Evolutionary conservation across 2,329 filamentous ascomycete species (phyloP), one percentile per base, ranked within the genome.

Genomic region (Talaromyces sp.): DNA sequence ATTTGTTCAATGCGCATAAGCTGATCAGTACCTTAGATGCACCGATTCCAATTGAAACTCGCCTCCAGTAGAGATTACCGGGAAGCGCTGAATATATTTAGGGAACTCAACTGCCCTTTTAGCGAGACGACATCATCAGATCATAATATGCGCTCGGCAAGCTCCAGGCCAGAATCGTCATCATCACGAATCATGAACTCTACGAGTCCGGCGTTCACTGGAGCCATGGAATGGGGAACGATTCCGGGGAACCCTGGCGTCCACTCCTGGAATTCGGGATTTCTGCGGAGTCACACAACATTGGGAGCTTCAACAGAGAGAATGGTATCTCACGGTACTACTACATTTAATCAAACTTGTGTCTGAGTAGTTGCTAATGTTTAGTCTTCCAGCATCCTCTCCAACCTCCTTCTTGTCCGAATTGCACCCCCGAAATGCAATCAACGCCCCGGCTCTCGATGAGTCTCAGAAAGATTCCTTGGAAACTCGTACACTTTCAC

Each of bases 41-140:
- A 74, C 28, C 73, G 77, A 7, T 77, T 79, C 19, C 77, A 79
- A 57, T 67, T 78, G 59, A 77, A 76, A 56, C 77, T 78, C 54
- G 63, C 64, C 1, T 69, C 65, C 1, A 69, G 73, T 40, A 64
- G 65, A 21, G 75, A 79, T 57, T 79, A 73, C 60, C 74, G 73
- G 51, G 69, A 70, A 19, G 72, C 72, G 2, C 63, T 78, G 41
- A 67, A 73, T 5, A 69, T 77, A n/a, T 64, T 79, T 1, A 70
- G 70, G 28, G 68, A 72, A 41, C 71, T 73, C 39, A 71, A 73
- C 36, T 78, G 77, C 59, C 75, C 73, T n/a, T 70, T 77, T 36
- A 73, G 71, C 9, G 75, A 77, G 56, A 70, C 74, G 56, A 70
- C 74, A 13, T 70, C 65, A n/a, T 59, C 59, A 17, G 62, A 65